Percentiles rank a stretch among this genome's conserved stretches.
phyloP scores from a whole-genome alignment of 148 eudicot genomes.

The Suaeda aralocaspica region DNA sequence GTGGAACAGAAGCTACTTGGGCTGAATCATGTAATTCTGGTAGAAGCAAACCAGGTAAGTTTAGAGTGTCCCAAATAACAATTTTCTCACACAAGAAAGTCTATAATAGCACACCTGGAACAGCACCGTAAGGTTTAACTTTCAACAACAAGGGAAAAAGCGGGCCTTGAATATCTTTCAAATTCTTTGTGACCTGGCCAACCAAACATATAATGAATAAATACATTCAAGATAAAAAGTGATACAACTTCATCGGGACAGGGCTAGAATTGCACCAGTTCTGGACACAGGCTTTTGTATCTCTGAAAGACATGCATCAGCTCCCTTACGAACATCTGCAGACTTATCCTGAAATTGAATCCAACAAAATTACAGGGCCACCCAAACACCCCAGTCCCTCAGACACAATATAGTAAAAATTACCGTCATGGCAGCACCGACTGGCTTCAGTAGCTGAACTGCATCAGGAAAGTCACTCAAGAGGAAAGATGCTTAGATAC shows the following conservation, averaged over 20 bases:
- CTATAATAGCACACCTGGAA: conserved; percentile 47
- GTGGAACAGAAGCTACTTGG: conserved; percentile 44
- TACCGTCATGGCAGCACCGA: conserved; percentile 87
- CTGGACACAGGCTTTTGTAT: conserved; percentile 76
- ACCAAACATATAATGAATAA: conserved; percentile 6
- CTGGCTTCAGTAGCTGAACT: conserved; percentile 68
- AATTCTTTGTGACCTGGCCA: conserved; percentile 69
- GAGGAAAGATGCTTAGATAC: conserved; percentile 62
- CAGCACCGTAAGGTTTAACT: conserved; percentile 59
- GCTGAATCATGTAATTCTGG: conserved; percentile 59
- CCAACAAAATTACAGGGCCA: background rate
- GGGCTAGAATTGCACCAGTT: conserved; percentile 38
- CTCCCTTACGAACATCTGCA: conserved; percentile 97
- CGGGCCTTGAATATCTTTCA: conserved; percentile 92
- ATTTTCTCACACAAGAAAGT: background rate
- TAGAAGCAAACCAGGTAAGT: conserved; percentile 8
- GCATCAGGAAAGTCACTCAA: conserved; percentile 74
- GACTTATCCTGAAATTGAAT: conserved; percentile 77
- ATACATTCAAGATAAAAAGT: background rate
- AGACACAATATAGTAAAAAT: background rate
- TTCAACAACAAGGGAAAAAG: conserved; percentile 72
- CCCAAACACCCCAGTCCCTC: background rate
- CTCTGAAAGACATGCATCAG: conserved; percentile 81
- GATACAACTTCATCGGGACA: background rate
- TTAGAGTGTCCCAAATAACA: background rate